Evolutionary conservation across 176 grass and related monocot genomes (phyloP), one percentile per base, ranked within the genome.

Genomic region (Avena sativa): DNA sequence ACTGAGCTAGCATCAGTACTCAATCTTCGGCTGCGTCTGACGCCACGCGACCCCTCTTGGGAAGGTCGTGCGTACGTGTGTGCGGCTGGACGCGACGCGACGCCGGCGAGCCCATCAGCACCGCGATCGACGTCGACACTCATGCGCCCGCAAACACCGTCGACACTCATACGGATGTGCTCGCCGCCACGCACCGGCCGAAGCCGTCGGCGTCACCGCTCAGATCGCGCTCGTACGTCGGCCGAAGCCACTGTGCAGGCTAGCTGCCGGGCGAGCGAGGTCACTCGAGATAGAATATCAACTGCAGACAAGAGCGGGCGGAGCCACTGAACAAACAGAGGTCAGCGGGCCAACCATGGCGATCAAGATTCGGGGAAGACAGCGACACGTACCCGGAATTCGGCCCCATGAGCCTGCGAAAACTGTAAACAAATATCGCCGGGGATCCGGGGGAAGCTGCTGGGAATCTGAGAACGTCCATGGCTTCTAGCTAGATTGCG

Each of bases 41-140:
- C 10, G 49, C 55, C 17, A 6, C 17, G 32, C 32, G 32, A 34
- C 32, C 32, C 32, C 32, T 34, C 3, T 34, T 4, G 3, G 32
- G 3, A 34, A 34, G 32, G 30, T 32, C 2, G 2, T 34, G 2
- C 32, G 32, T 34, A 4, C 32, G 32, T 34, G 32, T 34, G 32
- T 34, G 32, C 32, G 32, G 32, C 32, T 34, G 32, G 32, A 34
- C 32, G 32, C 32, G 32, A 34, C 32, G 32, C 32, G 32, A 34
- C 32, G 32, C 32, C 32, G 32, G 32, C 32, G 32, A 0, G 32
- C 32, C 32, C 3, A 34, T 34, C 13, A 53, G 51, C 52, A 56
- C 14, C 52, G 16, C 64, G 25, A 65, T 12, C 58, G 76, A 89
- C 32, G 47, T 43, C 47, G 88, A 89, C 77, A 50, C 88, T 34